Evolutionary conservation across 352 stramenopile species (phyloP).

Genomic region (Thalassiosira gravida): DNA sequence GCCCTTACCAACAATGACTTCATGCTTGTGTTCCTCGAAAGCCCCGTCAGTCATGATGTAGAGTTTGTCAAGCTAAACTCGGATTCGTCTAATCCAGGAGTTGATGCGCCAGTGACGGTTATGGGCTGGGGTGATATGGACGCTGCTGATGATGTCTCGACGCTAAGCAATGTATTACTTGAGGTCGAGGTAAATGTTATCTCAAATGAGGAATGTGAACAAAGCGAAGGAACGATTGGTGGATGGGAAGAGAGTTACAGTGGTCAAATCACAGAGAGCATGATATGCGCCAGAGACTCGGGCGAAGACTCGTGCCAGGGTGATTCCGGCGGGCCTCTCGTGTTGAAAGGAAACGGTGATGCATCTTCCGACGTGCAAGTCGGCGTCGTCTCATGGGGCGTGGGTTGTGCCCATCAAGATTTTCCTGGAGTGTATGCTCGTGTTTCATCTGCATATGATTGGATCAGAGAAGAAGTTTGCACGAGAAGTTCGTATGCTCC

Average conservation of each 20-base stretch:
- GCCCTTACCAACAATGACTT: constrained; percentile 37
- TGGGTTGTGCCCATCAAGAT: constrained; percentile 29
- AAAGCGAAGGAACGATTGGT: neutral
- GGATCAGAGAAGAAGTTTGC: constrained; percentile 19
- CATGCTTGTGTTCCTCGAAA: constrained; percentile 49
- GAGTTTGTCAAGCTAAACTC: constrained; percentile 24
- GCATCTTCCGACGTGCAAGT: constrained; percentile 30
- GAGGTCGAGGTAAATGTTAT: neutral
- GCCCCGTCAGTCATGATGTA: constrained; percentile 9
- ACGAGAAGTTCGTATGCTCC: neutral
- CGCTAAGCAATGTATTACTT: neutral
- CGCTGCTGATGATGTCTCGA: neutral
- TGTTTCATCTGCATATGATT: constrained; percentile 25
- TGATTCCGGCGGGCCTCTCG: constrained; percentile 31
- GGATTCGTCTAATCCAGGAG: neutral
- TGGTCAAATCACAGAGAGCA: constrained; percentile 42
- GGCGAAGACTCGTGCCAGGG: constrained; percentile 16
- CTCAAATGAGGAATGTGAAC: constrained; percentile 31
- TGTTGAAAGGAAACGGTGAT: constrained; percentile 4
- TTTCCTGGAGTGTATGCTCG: constrained; percentile 57
- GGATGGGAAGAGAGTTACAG: constrained; percentile 31
- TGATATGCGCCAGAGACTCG: constrained; percentile 51
- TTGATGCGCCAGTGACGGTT: constrained; percentile 27
- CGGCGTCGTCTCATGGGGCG: constrained; percentile 44
- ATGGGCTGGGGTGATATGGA: constrained; percentile 47